These are phyloP conservation scores for Suhomyces sp. DNA, from an alignment of 805 yeast species.

Conservation along the genomic window DNA sequence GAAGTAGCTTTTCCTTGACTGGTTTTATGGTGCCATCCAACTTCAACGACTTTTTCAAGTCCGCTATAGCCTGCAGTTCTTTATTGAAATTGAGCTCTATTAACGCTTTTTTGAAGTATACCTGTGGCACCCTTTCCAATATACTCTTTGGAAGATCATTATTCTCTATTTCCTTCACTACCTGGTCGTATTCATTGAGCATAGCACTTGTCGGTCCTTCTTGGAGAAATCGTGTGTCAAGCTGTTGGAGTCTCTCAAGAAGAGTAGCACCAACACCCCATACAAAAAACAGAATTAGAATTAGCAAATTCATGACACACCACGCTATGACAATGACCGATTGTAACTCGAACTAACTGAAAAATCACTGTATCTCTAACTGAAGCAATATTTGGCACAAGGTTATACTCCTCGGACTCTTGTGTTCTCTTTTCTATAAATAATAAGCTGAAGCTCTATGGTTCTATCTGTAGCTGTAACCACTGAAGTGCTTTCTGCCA, in stretches of 20 bases:
- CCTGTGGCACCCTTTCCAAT: constrained; percentile 26
- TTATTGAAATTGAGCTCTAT: constrained; percentile 57
- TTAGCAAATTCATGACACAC: neutral
- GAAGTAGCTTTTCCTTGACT: constrained; percentile 49
- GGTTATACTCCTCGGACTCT: neutral
- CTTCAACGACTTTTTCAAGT: constrained; percentile 48
- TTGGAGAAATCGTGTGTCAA: constrained; percentile 14
- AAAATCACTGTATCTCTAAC: neutral
- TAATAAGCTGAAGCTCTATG: neutral
- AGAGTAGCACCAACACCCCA: constrained; percentile 1
- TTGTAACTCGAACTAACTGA: too few species aligned
- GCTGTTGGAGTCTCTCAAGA: constrained; percentile 3
- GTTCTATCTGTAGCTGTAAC: neutral
- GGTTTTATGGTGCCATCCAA: constrained; percentile 40
- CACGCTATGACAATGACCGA: neutral
- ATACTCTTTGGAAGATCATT: neutral
- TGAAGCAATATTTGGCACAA: too few species aligned
- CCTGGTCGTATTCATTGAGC: constrained; percentile 21
- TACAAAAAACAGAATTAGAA: neutral
- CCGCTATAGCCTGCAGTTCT: constrained; percentile 50
- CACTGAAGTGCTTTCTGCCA: neutral
- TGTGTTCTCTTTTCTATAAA: neutral
- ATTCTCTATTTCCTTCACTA: constrained; percentile 14
- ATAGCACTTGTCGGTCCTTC: constrained; percentile 32
- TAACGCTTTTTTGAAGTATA: constrained; percentile 59